Base-by-base conservation (phyloP, 495 filamentous ascomycete species). In the Poronia punctata region DNA sequence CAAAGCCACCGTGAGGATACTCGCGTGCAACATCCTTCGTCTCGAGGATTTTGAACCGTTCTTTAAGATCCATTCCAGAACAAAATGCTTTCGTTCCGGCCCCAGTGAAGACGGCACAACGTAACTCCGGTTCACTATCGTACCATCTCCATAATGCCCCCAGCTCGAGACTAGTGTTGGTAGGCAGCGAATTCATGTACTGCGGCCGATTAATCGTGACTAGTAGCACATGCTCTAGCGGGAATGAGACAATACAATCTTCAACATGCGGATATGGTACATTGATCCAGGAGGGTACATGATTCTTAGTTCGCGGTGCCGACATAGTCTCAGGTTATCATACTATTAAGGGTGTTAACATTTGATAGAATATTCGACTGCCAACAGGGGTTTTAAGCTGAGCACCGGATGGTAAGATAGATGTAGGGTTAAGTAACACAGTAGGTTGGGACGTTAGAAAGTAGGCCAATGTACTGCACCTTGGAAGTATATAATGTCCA, bases 61-160 rank as follows among this genome's bases (percentile, higher is more conserved):
- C 46, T 39, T 55, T 51, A 15, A 59, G 28, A 40, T 61, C 57
- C 43, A 56, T 56, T 8, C 52, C 52, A 12, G 57, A 47, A 21
- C 39, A 58, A 27, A 59, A 45, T 20, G 56, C 48, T 35, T 52
- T 42, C 32, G 49, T 21, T 4, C 57, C 30, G 26, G 54, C 49
- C 3, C 49, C 49, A 16, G 49, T 56, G 33, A 55, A 53, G 2
- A 58, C 51, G 9, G 52, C 52, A 33, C 43, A 55, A 8, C 52
- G 36, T 35, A 53, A 45, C 18, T 52, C 42, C 2, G 45, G 45
- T 29, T 60, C 54, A 9, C 41, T 42, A 43, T 60, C 54, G 21
- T 50, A 58, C 51, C 51, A 53, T 28, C 48, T 52, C 50, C 54
- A 60, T 10, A 60, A 16, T n/a, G 42, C 37, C 15, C 49, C 48